Conservation (phyloP, 192 early-diverging fungal species). For the Coemansia sp. region DNA sequence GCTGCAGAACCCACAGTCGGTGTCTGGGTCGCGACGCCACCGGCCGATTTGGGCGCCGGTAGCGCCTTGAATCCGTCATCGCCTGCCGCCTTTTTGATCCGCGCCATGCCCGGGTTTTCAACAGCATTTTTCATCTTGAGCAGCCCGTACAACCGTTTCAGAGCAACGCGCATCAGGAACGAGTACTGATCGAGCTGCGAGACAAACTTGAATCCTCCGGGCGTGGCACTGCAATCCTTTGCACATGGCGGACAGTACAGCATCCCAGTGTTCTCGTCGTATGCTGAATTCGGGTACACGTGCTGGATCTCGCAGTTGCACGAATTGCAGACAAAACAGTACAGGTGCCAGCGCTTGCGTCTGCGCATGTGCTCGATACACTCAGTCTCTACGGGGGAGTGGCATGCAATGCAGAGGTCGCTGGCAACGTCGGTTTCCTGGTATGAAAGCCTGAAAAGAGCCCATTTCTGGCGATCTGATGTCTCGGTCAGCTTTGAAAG, state of each 20-base stretch:
- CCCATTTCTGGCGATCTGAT: slow-evolving; percentile 57
- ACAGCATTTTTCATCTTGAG: slow-evolving; percentile 63
- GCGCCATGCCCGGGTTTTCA: slow-evolving; percentile 30
- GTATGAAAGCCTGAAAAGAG: slow-evolving; percentile 45
- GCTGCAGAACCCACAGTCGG: not conserved
- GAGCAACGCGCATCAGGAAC: slow-evolving; percentile 79
- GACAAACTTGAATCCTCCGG: slow-evolving; percentile 65
- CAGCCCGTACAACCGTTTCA: slow-evolving; percentile 77
- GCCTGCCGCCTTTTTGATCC: slow-evolving; percentile 20
- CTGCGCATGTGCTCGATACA: slow-evolving; percentile 67
- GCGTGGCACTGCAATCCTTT: slow-evolving; percentile 41
- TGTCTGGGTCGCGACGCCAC: slow-evolving; percentile 9
- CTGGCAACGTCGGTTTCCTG: slow-evolving; percentile 66
- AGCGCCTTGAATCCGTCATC: slow-evolving; percentile 18
- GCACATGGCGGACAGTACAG: slow-evolving; percentile 60
- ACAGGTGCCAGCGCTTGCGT: slow-evolving; percentile 75
- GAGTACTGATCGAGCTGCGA: slow-evolving; percentile 91
- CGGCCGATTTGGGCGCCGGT: slow-evolving; percentile 5
- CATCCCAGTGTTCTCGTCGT: slow-evolving; percentile 44
- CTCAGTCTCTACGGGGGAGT: slow-evolving; percentile 80
- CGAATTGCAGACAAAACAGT: slow-evolving; percentile 77
- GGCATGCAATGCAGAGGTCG: slow-evolving; percentile 81
- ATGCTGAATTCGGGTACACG: slow-evolving; percentile 58
- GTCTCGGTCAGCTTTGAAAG: slow-evolving; percentile 77
- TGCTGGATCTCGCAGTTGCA: slow-evolving; percentile 61